Conservation (phyloP, 2,329 filamentous ascomycete species). For the Penicillium capsulatum region DNA sequence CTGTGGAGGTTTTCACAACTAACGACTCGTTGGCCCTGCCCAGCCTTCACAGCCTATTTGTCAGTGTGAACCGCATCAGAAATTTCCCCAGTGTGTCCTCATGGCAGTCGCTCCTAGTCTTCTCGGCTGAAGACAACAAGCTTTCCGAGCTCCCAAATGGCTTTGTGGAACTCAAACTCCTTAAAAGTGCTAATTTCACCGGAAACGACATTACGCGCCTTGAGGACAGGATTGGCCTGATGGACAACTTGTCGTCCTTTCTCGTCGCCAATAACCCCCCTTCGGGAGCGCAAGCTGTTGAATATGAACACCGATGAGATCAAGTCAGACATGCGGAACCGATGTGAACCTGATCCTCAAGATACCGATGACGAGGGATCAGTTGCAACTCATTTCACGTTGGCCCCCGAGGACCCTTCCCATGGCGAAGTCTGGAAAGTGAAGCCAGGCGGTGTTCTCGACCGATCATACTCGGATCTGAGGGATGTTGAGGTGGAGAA, state of each 20-base stretch:
- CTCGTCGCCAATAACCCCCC: slow-evolving; percentile 82
- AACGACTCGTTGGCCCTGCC: slow-evolving; percentile 59
- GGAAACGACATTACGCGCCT: slow-evolving; percentile 76
- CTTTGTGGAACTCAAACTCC: slow-evolving; percentile 61
- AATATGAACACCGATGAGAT: slow-evolving; percentile 75
- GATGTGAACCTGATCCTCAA: slow-evolving; percentile 53
- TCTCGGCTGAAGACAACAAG: slow-evolving; percentile 78
- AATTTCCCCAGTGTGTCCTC: slow-evolving; percentile 67
- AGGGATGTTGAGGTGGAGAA: slow-evolving; percentile 50
- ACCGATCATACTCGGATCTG: slow-evolving; percentile 65
- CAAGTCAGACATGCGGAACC: slow-evolving; percentile 65
- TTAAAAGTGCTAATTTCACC: slow-evolving; percentile 77
- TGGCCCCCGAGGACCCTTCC: slow-evolving; percentile 43
- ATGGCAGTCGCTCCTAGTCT: slow-evolving; percentile 68
- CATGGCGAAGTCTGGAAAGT: slow-evolving; percentile 34
- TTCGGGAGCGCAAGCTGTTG: slow-evolving; percentile 81
- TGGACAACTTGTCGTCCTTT: slow-evolving; percentile 72
- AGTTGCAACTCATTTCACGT: slow-evolving; percentile 40
- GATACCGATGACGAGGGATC: slow-evolving; percentile 40
- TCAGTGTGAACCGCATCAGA: slow-evolving; percentile 77
- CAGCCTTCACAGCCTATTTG: slow-evolving; percentile 65
- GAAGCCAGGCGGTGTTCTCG: slow-evolving; percentile 52
- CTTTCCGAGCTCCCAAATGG: slow-evolving; percentile 72
- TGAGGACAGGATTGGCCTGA: slow-evolving; percentile 70
- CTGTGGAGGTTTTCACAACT: slow-evolving; percentile 54